These are phyloP conservation scores for Henckelia pumila DNA, from an alignment of 257 asterid genomes.

Conservation along the genomic window DNA sequence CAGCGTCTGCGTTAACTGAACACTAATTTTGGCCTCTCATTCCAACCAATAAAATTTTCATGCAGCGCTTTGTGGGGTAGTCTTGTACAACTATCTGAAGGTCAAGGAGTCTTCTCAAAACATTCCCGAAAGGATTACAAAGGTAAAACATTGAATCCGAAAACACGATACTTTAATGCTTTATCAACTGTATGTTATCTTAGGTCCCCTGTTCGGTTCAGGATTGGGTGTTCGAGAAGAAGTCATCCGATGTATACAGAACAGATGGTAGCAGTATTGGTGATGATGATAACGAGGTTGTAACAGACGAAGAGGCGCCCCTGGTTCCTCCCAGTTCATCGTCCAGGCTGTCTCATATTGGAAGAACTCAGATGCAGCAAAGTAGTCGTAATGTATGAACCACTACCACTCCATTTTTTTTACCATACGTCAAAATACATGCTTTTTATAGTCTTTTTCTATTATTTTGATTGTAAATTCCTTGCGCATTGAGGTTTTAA, in stretches of 20 bases:
- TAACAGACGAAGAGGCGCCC: constrained; percentile 61
- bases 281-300: constrained; percentile 23
- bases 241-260: constrained; percentile 58
- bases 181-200: not conserved
- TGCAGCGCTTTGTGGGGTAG: constrained; percentile 41
- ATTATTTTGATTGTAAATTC: not conserved
- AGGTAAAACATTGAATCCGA: constrained; percentile 34
- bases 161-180: not conserved
- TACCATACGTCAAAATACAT: not conserved
- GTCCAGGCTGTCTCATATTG: constrained; percentile 61
- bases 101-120: constrained; percentile 49
- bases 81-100: constrained; percentile 68
- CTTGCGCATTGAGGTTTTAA: not conserved
- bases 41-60: not conserved
- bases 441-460: not conserved
- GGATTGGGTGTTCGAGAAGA: constrained; percentile 74
- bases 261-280: constrained; percentile 35
- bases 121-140: constrained; percentile 51
- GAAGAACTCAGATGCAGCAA: constrained; percentile 44
- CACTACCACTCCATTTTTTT: not conserved
- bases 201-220: constrained; percentile 22
- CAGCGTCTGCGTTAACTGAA: not conserved
- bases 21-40: not conserved
- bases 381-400: constrained; percentile 33
- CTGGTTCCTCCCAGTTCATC: constrained; percentile 32